Evolutionary conservation across 768 basidiomycete genomes (phyloP), one percentile per base, ranked within the genome.

Genomic region (Tricholoma bakamatsutake): DNA sequence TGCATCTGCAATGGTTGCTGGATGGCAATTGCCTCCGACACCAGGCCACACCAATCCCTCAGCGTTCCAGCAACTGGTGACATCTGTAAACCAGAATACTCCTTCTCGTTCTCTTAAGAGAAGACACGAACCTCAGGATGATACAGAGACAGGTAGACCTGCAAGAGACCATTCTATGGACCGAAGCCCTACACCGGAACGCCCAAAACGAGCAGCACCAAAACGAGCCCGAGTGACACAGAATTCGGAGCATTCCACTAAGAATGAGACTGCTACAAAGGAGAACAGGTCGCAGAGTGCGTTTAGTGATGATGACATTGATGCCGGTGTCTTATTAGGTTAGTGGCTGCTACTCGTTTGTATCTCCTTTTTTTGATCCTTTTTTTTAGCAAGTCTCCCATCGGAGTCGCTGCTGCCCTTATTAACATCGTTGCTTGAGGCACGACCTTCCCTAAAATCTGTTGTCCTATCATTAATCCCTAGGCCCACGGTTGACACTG

Each of bases 311-410:
- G 80, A 81, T 61, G 87, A 88, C 63, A 80, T 92, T 8, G 87
- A 90, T 66, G 81, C 89, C 43, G 92, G 91, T 24, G 81, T 93
- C 33, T 69, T 93, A 56, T 76, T 93, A 55, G 91, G 91, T 90
- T 66, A 56, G 84, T 70, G 54, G n/a, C 46, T 18, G 21, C 49
- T 43, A 39, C 46, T 33, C 52, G 48, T 46, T 56, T 42, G 39
- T 46, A 27, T 50, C 42, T 27, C 49, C 11, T 34, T 53, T 54
- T 40, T 57, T 56, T 18, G 62, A 63, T 46, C 48, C 47, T 57
- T 45, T 58, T 49, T 48, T 59, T n/a, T 57, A 93, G 91, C 91
- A 62, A 88, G 84, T 64, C 74, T 93, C 49, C 91, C 91, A 43
- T 74, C 85, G 3, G 83, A 90, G 66, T 87, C 90, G 9, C 75